Base-by-base conservation (phyloP, 306 rosid species). In the Carpinus fangiana region DNA sequence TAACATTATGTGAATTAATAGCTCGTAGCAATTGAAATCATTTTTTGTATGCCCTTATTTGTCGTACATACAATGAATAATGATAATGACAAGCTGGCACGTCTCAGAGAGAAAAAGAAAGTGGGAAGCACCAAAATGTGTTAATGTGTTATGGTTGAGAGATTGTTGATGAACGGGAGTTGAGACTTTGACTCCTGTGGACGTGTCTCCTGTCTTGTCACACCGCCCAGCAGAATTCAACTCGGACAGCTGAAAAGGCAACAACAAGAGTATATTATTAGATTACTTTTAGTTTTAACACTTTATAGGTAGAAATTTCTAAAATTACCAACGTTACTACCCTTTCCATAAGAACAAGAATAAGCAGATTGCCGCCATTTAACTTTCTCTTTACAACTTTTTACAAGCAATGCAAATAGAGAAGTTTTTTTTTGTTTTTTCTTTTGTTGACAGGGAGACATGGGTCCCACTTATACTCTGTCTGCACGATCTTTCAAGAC, bases 11-110 rank as follows among this genome's bases (percentile, higher is more conserved):
- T 23, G 26, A 23, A 23, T 23, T 23, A 23, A 23, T 23, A 23
- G 26, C 26, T 23, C 26, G 26, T 23, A 23, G 17, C 4, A 51
- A 51, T 51, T 51, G 55, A 53, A 53, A 16, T 1, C 20, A 4
- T 16, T 14, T 10, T 4, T 13, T 12, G n/a, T 53, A 47, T 47
- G 52, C 6, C 57, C 20, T 18, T 5, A 21, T 2, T 14, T 61
- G 45, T 61, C 45, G 43, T 31, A 34, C 41, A 62, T 62, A 31
- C 2, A 53, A 53, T 61, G 77, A 61, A 72, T 21, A 60, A 61
- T n/a, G n/a, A n/a, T 21, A 77, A 73, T 52, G 18, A 38, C 78
- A 52, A 73, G 78, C 55, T 73, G 78, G 82, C 82, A 73, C 82
- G 77, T 72, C 82, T 73, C 26, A 12, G 56, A 41, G 78, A 47